A percentile compares a stretch with the other conserved stretches of the same genome.
Conservation (phyloP, 2,329 filamentous ascomycete species). For the Septoria petroselini region DNA sequence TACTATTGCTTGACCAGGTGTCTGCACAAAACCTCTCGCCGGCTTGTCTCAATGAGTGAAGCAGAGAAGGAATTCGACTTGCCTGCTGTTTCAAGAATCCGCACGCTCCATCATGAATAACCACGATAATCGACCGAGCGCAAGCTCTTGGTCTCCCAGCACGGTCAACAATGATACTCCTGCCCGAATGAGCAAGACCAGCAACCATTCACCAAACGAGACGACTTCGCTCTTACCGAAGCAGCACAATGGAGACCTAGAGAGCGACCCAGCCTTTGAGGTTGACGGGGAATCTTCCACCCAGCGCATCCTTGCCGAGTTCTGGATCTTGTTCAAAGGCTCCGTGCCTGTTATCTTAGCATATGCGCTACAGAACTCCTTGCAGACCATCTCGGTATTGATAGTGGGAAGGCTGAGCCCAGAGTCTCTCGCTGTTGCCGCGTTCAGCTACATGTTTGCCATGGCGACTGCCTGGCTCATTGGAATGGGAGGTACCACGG, state of each 20-base stretch:
- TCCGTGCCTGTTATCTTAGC: constrained; percentile 77
- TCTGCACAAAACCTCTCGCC: neutral
- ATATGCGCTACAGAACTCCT: constrained; percentile 79
- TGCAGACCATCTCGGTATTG: constrained; percentile 78
- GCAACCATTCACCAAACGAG: constrained; percentile 37
- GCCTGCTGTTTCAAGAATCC: neutral
- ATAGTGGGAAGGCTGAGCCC: constrained; percentile 77
- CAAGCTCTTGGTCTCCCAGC: constrained; percentile 32
- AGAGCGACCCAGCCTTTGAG: constrained; percentile 41
- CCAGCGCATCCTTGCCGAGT: constrained; percentile 54
- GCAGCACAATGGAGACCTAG: constrained; percentile 36
- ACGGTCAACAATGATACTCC: constrained; percentile 20
- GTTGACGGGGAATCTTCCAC: constrained; percentile 37
- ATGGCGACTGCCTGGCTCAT: constrained; percentile 87
- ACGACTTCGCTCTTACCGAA: constrained; percentile 45
- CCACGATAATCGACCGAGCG: constrained; percentile 26
- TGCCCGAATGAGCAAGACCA: constrained; percentile 3
- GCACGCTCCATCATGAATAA: constrained; percentile 28
- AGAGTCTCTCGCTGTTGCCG: constrained; percentile 74
- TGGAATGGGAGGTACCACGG: constrained; percentile 79
- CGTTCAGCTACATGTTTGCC: constrained; percentile 91
- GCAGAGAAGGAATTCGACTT: no score
- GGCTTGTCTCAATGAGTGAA: no score
- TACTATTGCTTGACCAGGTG: neutral
- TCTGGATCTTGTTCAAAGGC: constrained; percentile 64